These are phyloP conservation scores for apple (Malus domestica) DNA, from an alignment of 306 rosid genomes.

Conservation along the genomic window ASM211411v1 NC_041797.1:19864001-19864500, in stretches of 20 bases:
- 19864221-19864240: constrained; percentile 62
- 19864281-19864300: constrained; percentile 68
- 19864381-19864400: constrained; percentile 84
- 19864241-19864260: constrained; percentile 96
- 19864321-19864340: constrained; percentile 89
- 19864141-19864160: constrained; percentile 75
- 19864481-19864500: constrained; percentile 45
- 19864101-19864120: constrained; percentile 76
- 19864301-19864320: constrained; percentile 71
- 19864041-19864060: constrained; percentile 63
- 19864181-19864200: constrained; percentile 95
- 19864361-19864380: constrained; percentile 83
- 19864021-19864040: constrained; percentile 57
- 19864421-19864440: constrained; percentile 98
- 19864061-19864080: constrained; percentile 73
- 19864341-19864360: constrained; percentile 93
- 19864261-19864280: constrained; percentile 71
- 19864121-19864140: constrained; percentile 70
- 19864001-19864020: constrained; percentile 53
- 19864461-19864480: constrained; percentile 83
- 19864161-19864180: constrained; percentile 93
- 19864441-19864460: constrained; percentile 90
- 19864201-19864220: constrained; percentile 68
- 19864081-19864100: constrained; percentile 78
- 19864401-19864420: constrained; percentile 88